These are phyloP conservation scores for Trifolium repens DNA, from an alignment of 306 rosid species.

Conservation along the genomic window DNA sequence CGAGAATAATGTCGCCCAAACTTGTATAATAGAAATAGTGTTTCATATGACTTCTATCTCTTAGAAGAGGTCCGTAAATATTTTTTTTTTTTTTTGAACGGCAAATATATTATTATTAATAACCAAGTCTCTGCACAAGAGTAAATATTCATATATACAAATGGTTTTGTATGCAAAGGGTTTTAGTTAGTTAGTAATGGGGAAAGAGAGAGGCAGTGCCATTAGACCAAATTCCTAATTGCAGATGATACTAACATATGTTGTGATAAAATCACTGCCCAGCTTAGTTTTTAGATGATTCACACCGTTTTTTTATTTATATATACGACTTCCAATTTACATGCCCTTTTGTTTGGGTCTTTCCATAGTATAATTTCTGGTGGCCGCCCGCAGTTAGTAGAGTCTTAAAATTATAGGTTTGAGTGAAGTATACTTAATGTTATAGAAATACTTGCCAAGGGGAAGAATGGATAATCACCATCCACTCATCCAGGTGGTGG, in stretches of 20 bases:
- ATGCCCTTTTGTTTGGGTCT: background rate
- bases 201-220: conserved; percentile 33
- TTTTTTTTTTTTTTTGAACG: too few species aligned
- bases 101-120: too few species aligned
- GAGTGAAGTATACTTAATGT: background rate
- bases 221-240: conserved; percentile 27
- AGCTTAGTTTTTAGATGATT: conserved; percentile 28
- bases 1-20: conserved; percentile 58
- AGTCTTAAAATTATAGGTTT: conserved; percentile 10
- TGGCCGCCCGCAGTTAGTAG: conserved; percentile 9
- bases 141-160: conserved; percentile 45
- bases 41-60: conserved; percentile 35
- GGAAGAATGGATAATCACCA: too few species aligned
- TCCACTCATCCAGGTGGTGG: too few species aligned
- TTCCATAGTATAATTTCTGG: background rate
- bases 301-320: conserved; percentile 2
- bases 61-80: conserved; percentile 45
- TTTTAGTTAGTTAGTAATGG: conserved; percentile 37
- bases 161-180: too few species aligned
- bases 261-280: conserved; percentile 29
- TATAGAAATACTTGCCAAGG: too few species aligned
- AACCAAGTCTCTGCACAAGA: too few species aligned
- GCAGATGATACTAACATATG: conserved; percentile 13
- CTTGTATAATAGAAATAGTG: conserved; percentile 34
- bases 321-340: background rate